Evolutionary conservation across 2,329 filamentous ascomycete genomes (phyloP), one percentile per base, ranked within the genome.

Genomic region (Delphinella strobiligena): DNA sequence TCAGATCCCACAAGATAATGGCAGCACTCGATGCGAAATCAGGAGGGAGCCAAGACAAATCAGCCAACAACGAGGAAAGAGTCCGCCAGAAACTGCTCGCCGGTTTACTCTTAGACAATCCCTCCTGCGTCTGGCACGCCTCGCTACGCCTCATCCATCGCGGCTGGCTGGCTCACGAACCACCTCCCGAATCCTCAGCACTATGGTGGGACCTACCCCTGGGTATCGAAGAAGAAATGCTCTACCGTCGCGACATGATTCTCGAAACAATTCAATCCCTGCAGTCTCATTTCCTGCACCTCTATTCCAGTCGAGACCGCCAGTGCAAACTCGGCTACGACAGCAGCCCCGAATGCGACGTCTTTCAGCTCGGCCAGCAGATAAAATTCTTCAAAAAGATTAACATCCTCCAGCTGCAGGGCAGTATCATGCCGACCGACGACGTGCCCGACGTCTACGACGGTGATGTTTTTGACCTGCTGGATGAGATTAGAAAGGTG

Each of bases 311-410:
- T 8, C 74, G 77, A n/a, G 68, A 67, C 19, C 58, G 66, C 18
- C 82, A 86, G 54, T 87, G 82, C 58, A 76, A 75, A 50, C 68
- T 85, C 0, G 81, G 82, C 38, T 87, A 87, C 57, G 80, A 84
- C 51, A 78, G 75, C 2, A 82, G 76, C 45, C 60, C 71, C 2
- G 75, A 80, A 31, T 87, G 82, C 56, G 82, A 88, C 60, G 78
- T 76, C 2, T 88, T 81, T 52, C 82, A 88, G 58, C 71, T 88
- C 1, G 82, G 82, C 16, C 80, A 87, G 59, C 83, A 83, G 68
- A 61, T 85, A 46, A 77, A 76, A 48, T 87, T 87, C 58, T 71
- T 87, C 27, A 61, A 7, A 7, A 68, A 69, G 47, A 75, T 75
- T 47, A 68, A 71, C 19, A 71, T 83, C 0, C 52, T 85, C 3